Percentiles rank a stretch among this genome's conserved stretches.
Evolutionary conservation across 2,329 filamentous ascomycete genomes (phyloP).

Genomic region (Pestalotiopsis sp.): DNA sequence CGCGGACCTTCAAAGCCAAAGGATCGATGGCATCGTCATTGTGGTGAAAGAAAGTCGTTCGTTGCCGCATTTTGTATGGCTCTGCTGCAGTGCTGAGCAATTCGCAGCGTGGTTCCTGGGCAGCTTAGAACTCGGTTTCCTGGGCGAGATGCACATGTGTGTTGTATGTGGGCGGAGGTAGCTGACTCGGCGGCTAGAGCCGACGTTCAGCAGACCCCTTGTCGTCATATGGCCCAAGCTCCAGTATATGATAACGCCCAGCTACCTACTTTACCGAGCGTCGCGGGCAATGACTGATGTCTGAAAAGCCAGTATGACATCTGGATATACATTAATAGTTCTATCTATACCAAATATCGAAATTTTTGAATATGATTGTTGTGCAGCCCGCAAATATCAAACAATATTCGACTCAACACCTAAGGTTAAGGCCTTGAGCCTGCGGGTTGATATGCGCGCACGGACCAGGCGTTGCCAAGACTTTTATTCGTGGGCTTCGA

Average conservation of each 20-base stretch:
- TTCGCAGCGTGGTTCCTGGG: neutral
- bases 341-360: too few relatives aligned
- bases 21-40: constrained; percentile 68
- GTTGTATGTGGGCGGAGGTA: neutral
- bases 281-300: too few relatives aligned
- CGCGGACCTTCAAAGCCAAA: constrained; percentile 59
- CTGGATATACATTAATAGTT: too few relatives aligned
- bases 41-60: constrained; percentile 77
- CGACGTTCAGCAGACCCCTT: neutral
- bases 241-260: neutral
- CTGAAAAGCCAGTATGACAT: too few relatives aligned
- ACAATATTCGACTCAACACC: too few relatives aligned
- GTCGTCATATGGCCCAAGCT: constrained; percentile 4
- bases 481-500: neutral
- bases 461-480: neutral
- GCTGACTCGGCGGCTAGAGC: neutral
- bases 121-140: neutral
- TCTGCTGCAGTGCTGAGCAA: neutral
- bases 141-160: neutral
- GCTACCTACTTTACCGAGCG: too few relatives aligned
- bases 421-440: neutral
- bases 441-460: neutral
- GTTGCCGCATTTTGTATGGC: constrained; percentile 65
- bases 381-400: too few relatives aligned
- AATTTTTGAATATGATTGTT: too few relatives aligned